phyloP scores from a whole-genome alignment of 257 asterid genomes.

The Marsdenia floribunda region DNA sequence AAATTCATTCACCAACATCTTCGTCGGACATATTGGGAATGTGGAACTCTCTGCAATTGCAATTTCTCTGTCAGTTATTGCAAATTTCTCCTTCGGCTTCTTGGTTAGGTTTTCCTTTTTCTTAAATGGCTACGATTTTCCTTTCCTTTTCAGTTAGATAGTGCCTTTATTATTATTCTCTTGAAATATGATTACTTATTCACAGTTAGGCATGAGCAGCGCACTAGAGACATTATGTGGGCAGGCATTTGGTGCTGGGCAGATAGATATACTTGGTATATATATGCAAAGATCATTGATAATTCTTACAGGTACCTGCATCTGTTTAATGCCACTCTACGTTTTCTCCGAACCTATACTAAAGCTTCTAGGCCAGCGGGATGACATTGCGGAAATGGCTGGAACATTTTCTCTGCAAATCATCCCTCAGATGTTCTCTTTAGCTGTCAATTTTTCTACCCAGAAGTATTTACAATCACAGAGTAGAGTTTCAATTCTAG shows the following conservation, averaged over 20 bases:
- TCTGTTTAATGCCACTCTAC: constrained; percentile 69
- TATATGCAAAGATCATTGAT: constrained; percentile 92
- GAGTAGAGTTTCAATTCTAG: constrained; percentile 64
- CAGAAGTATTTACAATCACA: constrained; percentile 94
- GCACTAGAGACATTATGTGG: constrained; percentile 94
- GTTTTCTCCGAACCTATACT: constrained; percentile 51
- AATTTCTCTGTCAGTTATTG: constrained; percentile 80
- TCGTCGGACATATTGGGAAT: constrained; percentile 88
- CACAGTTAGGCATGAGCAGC: constrained; percentile 94
- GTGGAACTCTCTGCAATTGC: constrained; percentile 90
- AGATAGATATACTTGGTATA: constrained; percentile 61
- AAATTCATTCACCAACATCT: constrained; percentile 78
- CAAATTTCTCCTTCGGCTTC: constrained; percentile 86
- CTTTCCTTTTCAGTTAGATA: neutral
- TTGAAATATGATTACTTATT: neutral
- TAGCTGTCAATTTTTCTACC: constrained; percentile 80
- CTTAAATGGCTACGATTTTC: neutral
- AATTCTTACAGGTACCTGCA: constrained; percentile 56
- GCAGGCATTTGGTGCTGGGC: constrained; percentile 95
- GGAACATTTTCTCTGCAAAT: constrained; percentile 63
- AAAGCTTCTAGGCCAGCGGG: constrained; percentile 62
- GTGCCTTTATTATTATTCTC: neutral
- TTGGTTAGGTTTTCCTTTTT: constrained; percentile 49
- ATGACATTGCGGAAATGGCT: constrained; percentile 77
- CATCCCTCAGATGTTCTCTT: constrained; percentile 70